phyloP scores from a whole-genome alignment of 73 alveolate species.

The Symbiodinium pilosum region DNA sequence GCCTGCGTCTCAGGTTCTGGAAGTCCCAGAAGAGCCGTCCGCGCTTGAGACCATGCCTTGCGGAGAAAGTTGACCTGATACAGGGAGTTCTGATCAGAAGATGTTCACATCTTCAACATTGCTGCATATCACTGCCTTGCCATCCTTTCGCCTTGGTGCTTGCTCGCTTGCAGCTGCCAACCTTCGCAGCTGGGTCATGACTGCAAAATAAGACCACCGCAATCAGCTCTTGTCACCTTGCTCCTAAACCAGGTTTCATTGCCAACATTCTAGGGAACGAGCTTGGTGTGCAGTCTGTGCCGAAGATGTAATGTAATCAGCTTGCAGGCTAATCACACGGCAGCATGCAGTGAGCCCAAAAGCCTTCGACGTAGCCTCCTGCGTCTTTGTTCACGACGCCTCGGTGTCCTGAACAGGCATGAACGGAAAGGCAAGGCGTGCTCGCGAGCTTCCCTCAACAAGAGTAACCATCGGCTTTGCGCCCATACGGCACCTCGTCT shows the following conservation, averaged over 20 bases:
- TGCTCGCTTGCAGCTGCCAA: neutral
- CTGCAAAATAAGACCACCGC: too few relatives aligned
- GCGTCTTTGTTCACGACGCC: neutral
- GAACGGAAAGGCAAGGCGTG: too few relatives aligned
- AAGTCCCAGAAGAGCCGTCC: slow-evolving; percentile 50
- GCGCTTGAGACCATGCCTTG: slow-evolving; percentile 85
- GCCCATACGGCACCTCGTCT: too few relatives aligned
- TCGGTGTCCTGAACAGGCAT: neutral
- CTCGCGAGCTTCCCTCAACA: too few relatives aligned
- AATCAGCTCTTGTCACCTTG: too few relatives aligned
- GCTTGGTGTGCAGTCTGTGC: too few relatives aligned
- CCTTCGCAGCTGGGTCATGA: neutral
- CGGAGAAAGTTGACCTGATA: slow-evolving; percentile 43
- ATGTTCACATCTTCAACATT: neutral
- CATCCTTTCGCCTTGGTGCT: neutral
- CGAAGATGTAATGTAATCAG: too few relatives aligned
- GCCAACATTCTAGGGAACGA: too few relatives aligned
- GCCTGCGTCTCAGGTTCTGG: slow-evolving; percentile 54
- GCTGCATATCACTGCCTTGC: neutral
- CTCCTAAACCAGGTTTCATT: too few relatives aligned
- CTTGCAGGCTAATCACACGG: neutral
- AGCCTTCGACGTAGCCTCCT: neutral
- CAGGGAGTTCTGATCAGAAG: neutral
- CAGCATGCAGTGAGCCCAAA: neutral
- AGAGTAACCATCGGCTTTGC: too few relatives aligned